Base-by-base conservation (phyloP, 2,329 filamentous ascomycete genomes). In the Emericellopsis cladophorae region DNA sequence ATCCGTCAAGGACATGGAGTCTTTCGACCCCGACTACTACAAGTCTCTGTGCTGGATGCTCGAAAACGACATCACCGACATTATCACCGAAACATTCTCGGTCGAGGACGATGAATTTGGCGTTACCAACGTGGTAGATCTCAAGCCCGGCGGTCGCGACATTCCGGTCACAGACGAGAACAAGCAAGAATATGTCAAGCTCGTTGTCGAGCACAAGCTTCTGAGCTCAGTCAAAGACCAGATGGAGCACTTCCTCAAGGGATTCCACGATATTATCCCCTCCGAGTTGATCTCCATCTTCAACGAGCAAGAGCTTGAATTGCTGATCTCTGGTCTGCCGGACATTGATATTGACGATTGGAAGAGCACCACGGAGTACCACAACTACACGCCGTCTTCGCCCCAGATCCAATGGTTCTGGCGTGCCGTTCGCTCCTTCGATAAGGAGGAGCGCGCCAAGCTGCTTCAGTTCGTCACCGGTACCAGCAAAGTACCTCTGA, bases 401-500 rank as follows among this genome's bases (percentile, higher is more conserved):
- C 85, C 87, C 36, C 93, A 98, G 59, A 95, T 98, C 44, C 89
- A 96, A 60, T 98, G 92, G 92, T 98, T 98, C 77, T 98, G 92
- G 92, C 83, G 93, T 54, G 92, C 92, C 22, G 79, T 98, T 35
- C 81, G 92, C 52, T 95, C 89, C 5, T 98, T 95, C 56, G 93
- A 96, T 68, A 96, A 96, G 66, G 93, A 98, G 66, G 93, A 98
- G 65, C 85, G 87, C 45, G 92, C 92, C 52, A 98, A 98, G 64
- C 69, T 98, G 46, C 74, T 98, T 36, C 92, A 98, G 56, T 98
- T 98, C 59, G 92, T 98, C 49, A 98, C 93, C 2, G 92, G 92
- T 58, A 98, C 93, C 15, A 93, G 85, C 60, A 98, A 98, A 66
- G 93, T 98, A 37, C 92, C 92, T 32, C 78, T 98, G 39, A 98